phyloP scores from a whole-genome alignment of 2,329 filamentous ascomycete species.

The Mollisiaceae sp. region DNA sequence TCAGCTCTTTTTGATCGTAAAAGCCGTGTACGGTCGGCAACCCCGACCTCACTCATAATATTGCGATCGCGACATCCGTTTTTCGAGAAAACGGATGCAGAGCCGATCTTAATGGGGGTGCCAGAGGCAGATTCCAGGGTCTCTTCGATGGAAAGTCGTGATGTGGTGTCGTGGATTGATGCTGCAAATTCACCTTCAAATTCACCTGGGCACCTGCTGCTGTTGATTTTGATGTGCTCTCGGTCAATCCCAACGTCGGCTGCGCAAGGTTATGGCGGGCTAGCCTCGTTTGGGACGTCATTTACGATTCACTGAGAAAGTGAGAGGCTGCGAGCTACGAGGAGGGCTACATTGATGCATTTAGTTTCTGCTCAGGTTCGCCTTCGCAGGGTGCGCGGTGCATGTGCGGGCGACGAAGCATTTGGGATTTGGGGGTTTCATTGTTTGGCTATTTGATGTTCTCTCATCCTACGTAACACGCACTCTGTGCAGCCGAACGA shows the following conservation, averaged over 20 bases:
- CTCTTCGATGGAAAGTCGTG: slow-evolving; percentile 38
- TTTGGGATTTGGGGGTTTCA: slow-evolving; percentile 18
- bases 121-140: slow-evolving; percentile 40
- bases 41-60: slow-evolving; percentile 75
- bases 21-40: slow-evolving; percentile 68
- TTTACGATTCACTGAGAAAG: slow-evolving; percentile 3
- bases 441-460: slow-evolving; percentile 18
- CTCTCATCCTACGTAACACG: slow-evolving; percentile 16
- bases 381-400: not conserved
- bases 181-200: not conserved
- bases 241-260: not conserved
- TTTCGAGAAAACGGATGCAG: slow-evolving; percentile 64
- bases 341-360: not conserved
- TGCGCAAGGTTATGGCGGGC: not conserved
- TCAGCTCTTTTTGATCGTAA: slow-evolving; percentile 68
- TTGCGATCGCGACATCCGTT: slow-evolving; percentile 72
- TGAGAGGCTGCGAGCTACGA: not conserved
- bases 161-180: slow-evolving; percentile 36
- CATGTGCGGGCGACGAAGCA: slow-evolving; percentile 3
- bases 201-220: not conserved
- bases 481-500: slow-evolving; percentile 6
- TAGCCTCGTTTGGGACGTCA: slow-evolving; percentile 27
- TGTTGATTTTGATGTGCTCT: slow-evolving; percentile 18
- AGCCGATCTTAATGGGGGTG: slow-evolving; percentile 44
- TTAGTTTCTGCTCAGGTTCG: not conserved